These are phyloP conservation scores for Neonectria hederae DNA, from an alignment of 2,329 filamentous ascomycete genomes.

Conservation along the genomic window DNA sequence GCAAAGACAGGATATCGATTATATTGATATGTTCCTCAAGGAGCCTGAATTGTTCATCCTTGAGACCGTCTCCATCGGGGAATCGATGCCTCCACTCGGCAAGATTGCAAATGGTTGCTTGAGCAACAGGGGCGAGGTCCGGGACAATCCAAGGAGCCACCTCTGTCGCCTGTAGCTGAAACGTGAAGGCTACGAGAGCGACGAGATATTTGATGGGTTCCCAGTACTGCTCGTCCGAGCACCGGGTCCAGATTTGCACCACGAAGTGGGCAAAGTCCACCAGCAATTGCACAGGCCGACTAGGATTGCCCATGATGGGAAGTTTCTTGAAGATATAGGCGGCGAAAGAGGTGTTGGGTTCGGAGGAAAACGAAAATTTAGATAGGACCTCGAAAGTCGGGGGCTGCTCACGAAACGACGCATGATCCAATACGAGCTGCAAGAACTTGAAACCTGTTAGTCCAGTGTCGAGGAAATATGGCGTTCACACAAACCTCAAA, in stretches of 20 bases:
- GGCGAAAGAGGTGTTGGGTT: conserved; percentile 69
- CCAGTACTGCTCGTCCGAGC: conserved; percentile 70
- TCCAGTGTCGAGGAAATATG: conserved; percentile 4
- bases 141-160: conserved; percentile 69
- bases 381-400: conserved; percentile 75
- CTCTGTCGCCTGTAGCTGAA: conserved; percentile 68
- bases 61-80: conserved; percentile 58
- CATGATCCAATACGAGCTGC: conserved; percentile 72
- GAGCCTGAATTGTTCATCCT: conserved; percentile 48
- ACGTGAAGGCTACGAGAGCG: conserved; percentile 69
- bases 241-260: conserved; percentile 74
- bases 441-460: conserved; percentile 59
- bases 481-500: conserved; percentile 54
- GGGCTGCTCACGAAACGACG: conserved; percentile 61
- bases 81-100: conserved; percentile 65
- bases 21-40: conserved; percentile 69
- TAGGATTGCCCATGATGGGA: conserved; percentile 62
- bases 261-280: conserved; percentile 72
- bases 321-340: conserved; percentile 74
- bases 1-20: conserved; percentile 68
- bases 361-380: conserved; percentile 71
- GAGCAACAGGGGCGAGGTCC: conserved; percentile 63
- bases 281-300: conserved; percentile 64
- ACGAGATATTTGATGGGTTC: conserved; percentile 72
- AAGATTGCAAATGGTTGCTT: conserved; percentile 68